Percentiles rank a stretch among this genome's conserved stretches.
Conservation (phyloP, 495 filamentous ascomycete genomes). For the Rusavskia elegans region DNA sequence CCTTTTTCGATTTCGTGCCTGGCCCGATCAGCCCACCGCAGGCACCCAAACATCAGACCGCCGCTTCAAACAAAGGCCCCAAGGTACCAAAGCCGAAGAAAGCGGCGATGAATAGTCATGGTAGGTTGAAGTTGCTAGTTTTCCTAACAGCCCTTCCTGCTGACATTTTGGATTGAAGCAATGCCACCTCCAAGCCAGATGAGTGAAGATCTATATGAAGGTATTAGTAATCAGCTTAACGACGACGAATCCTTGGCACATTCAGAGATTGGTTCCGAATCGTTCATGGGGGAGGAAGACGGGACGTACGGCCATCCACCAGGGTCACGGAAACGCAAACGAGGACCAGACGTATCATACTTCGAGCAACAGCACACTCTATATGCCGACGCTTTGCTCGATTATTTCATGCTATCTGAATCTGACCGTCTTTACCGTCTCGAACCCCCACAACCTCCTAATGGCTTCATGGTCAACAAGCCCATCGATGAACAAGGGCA, state of each 20-base stretch:
- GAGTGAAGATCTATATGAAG: slow-evolving; percentile 39
- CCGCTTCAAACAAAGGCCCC: slow-evolving; percentile 39
- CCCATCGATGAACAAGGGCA: slow-evolving; percentile 78
- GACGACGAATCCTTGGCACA: slow-evolving; percentile 76
- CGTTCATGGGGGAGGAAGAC: slow-evolving; percentile 69
- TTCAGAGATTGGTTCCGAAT: slow-evolving; percentile 60
- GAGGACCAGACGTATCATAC: slow-evolving; percentile 38
- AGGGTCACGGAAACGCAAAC: slow-evolving; percentile 65
- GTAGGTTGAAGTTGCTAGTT: not conserved
- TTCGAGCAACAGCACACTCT: slow-evolving; percentile 69
- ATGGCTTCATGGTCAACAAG: slow-evolving; percentile 72
- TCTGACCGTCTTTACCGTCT: slow-evolving; percentile 45
- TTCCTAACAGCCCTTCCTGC: not conserved
- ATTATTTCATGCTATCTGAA: slow-evolving; percentile 80
- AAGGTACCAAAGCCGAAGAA: not conserved
- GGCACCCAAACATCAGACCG: slow-evolving; percentile 77
- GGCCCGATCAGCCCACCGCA: slow-evolving; percentile 80
- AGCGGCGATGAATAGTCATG: not conserved
- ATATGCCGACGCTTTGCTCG: slow-evolving; percentile 80
- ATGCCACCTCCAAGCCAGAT: slow-evolving; percentile 12
- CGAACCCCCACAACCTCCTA: slow-evolving; percentile 60
- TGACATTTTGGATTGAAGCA: not conserved
- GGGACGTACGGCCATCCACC: slow-evolving; percentile 50
- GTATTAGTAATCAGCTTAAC: slow-evolving; percentile 38
- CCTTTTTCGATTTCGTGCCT: slow-evolving; percentile 80